These are phyloP conservation scores for Globisporangium rhizosaccharum DNA, from an alignment of 352 stramenopile genomes.

Conservation along the genomic window DNA sequence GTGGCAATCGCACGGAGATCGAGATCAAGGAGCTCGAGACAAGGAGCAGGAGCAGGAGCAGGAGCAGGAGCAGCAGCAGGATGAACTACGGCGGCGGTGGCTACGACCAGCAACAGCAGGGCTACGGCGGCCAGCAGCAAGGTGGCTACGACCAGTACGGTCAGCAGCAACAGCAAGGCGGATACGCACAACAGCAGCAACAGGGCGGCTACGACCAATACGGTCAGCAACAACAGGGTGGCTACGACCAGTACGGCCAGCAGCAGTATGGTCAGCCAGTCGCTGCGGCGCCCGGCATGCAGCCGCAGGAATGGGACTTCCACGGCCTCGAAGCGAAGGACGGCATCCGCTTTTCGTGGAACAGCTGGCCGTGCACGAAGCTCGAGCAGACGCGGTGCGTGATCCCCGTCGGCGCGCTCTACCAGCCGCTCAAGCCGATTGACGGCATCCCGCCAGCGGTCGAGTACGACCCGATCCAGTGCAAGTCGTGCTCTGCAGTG, in stretches of 20 bases:
- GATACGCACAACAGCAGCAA: constrained; percentile 33
- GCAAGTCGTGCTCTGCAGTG: constrained; percentile 95
- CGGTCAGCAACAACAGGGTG: constrained; percentile 17
- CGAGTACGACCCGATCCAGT: constrained; percentile 98
- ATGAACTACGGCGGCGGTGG: constrained; percentile 51
- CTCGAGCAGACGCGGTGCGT: constrained; percentile 98
- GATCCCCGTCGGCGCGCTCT: constrained; percentile 92
- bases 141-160: constrained; percentile 16
- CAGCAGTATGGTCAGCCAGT: constrained; percentile 25
- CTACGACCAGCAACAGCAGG: constrained; percentile 18
- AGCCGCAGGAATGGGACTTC: constrained; percentile 85
- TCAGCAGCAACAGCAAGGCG: constrained; percentile 26
- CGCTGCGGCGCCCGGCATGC: constrained; percentile 46
- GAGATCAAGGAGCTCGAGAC: too few species aligned
- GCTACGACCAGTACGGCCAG: constrained; percentile 41
- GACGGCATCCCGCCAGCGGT: constrained; percentile 90
- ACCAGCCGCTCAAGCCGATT: constrained; percentile 98
- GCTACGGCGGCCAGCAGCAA: neutral
- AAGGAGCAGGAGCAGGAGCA: neutral
- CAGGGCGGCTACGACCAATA: constrained; percentile 47
- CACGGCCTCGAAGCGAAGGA: constrained; percentile 84
- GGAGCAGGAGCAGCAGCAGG: constrained; percentile 11
- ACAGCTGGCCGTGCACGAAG: constrained; percentile 96
- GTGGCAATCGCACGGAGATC: too few species aligned
- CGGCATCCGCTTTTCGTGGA: constrained; percentile 97